These are phyloP conservation scores for Brettanomyces nanus DNA, from an alignment of 805 yeast genomes.

Conservation along the genomic window DNA sequence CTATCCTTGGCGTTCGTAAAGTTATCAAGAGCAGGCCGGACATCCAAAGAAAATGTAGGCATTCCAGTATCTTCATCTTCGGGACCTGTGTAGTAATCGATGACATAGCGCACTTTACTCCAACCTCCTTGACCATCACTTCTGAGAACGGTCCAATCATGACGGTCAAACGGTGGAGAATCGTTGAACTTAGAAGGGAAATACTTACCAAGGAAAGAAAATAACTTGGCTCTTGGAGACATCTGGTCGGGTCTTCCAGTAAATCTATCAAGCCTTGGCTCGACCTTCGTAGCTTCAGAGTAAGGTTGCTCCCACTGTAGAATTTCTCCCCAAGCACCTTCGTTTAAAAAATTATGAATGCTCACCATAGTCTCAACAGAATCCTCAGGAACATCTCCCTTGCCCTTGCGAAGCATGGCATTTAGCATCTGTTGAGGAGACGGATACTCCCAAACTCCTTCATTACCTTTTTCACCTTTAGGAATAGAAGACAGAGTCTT, in stretches of 20 bases:
- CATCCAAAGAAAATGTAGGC: conserved; percentile 90
- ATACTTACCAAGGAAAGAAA: conserved; percentile 52
- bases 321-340: conserved; percentile 96
- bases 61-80: conserved; percentile 78
- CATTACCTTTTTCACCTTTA: conserved; percentile 53
- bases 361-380: conserved; percentile 97
- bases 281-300: conserved; percentile 41
- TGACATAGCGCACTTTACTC: conserved; percentile 79
- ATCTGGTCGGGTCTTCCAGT: conserved; percentile 87
- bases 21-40: conserved; percentile 87
- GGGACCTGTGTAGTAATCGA: conserved; percentile 90
- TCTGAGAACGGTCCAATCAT: conserved; percentile 95
- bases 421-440: conserved; percentile 98
- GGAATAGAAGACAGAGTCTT: conserved; percentile 84
- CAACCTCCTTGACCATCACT: conserved; percentile 43
- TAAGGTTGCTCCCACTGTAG: conserved; percentile 83
- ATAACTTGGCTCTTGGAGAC: conserved; percentile 76
- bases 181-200: conserved; percentile 68
- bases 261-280: conserved; percentile 76
- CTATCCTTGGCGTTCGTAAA: conserved; percentile 60
- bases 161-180: conserved; percentile 94
- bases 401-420: conserved; percentile 94
- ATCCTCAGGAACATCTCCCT: conserved; percentile 85
- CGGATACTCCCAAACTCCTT: conserved; percentile 96
- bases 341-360: conserved; percentile 92